phyloP scores from a whole-genome alignment of 139 green algal genomes.

The Dunaliella primolecta region DNA sequence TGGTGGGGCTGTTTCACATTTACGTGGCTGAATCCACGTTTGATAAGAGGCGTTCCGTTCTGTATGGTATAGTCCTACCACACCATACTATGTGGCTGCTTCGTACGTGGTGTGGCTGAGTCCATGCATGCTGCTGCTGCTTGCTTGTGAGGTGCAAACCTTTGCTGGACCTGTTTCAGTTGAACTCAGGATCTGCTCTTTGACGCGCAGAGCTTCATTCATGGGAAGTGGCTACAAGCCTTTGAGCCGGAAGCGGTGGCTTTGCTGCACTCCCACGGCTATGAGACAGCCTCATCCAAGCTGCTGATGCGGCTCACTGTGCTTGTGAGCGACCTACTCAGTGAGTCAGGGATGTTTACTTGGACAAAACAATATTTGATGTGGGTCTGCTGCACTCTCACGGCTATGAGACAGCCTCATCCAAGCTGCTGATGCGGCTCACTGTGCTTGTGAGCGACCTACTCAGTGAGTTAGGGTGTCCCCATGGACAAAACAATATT shows the following conservation, averaged over 20 bases:
- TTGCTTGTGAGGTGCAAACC: too few species aligned
- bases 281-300: slow-evolving; percentile 82
- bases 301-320: slow-evolving; percentile 81
- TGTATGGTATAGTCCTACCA: too few species aligned
- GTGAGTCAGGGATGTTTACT: slow-evolving; percentile 44
- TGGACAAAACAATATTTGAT: too few species aligned
- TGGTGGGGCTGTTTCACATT: too few species aligned
- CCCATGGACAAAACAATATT: too few species aligned
- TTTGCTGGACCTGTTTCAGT: too few species aligned
- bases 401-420: slow-evolving; percentile 80
- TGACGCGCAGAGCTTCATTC: slow-evolving; percentile 69
- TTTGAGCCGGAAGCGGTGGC: slow-evolving; percentile 77
- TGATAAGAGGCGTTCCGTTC: too few species aligned
- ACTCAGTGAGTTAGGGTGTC: slow-evolving; percentile 41
- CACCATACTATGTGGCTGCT: too few species aligned
- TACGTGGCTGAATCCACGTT: too few species aligned
- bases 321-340: slow-evolving; percentile 70
- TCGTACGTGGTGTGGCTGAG: too few species aligned
- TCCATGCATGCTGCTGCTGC: too few species aligned
- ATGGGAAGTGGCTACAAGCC: slow-evolving; percentile 59
- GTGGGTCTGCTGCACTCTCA: slow-evolving; percentile 63
- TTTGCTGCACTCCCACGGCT: slow-evolving; percentile 65
- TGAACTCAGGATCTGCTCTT: too few species aligned
- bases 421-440: slow-evolving; percentile 80
- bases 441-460: slow-evolving; percentile 84